Conservation (phyloP, 768 basidiomycete genomes). For the Macrolepiota dolichaula region DNA sequence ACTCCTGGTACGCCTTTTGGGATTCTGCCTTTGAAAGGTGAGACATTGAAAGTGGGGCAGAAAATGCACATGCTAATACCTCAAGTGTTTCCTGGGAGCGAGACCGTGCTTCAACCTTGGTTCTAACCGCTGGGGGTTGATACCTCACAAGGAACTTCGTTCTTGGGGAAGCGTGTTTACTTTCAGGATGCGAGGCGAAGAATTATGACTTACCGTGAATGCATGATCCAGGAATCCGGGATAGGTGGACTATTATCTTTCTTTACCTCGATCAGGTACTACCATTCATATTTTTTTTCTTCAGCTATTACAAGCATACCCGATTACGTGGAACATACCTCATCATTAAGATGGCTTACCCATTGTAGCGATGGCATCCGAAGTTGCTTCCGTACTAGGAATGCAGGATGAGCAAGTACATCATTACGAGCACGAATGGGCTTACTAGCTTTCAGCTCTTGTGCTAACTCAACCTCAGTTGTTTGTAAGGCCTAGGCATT, state of each 20-base stretch:
- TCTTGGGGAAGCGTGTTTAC: not conserved
- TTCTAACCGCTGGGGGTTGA: slow-evolving; percentile 64
- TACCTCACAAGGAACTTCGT: slow-evolving; percentile 47
- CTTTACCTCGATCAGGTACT: slow-evolving; percentile 83
- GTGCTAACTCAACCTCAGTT: slow-evolving; percentile 66
- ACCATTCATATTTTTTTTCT: not conserved
- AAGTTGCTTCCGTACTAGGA: slow-evolving; percentile 65
- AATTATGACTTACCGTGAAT: slow-evolving; percentile 51
- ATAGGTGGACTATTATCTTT: slow-evolving; percentile 49
- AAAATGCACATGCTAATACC: slow-evolving; percentile 22
- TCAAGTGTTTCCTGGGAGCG: slow-evolving; percentile 71
- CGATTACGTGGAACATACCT: slow-evolving; percentile 40
- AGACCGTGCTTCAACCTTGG: slow-evolving; percentile 65
- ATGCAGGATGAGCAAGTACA: not conserved
- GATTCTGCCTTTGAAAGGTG: slow-evolving; percentile 41
- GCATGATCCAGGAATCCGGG: slow-evolving; percentile 55
- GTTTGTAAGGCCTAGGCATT: slow-evolving; percentile 55
- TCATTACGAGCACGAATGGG: slow-evolving; percentile 1
- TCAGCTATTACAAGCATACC: not conserved
- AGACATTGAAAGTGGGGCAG: not conserved
- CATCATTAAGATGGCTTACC: slow-evolving; percentile 61
- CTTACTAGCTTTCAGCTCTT: slow-evolving; percentile 68
- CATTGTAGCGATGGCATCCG: slow-evolving; percentile 74
- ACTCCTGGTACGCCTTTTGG: slow-evolving; percentile 59
- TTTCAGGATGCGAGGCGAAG: not conserved